Evolutionary conservation across 306 rosid genomes (phyloP), one percentile per base, ranked within the genome.

Genomic region (Clitoria ternatea): DNA sequence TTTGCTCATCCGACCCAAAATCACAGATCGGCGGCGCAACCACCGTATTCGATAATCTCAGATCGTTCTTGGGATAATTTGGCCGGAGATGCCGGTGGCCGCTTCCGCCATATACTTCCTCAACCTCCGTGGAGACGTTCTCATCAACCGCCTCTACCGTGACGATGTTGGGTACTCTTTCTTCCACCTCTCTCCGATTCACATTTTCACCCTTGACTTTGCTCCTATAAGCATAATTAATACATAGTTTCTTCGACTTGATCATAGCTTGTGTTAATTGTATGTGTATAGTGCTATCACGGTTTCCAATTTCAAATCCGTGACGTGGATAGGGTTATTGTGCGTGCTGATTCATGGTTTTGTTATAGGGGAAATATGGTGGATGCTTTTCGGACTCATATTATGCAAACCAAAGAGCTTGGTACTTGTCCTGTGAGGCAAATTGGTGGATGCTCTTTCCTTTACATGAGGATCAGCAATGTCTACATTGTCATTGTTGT

Each of bases 401-500:
- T 91, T 81, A 91, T 91, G 92, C 97, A 91, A 69, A 89, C 96
- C 7, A 91, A 87, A 80, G 97, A 91, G 69, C 97, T 89, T 17
- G 97, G 97, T 29, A 89, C 92, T 10, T 91, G 97, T 71, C 97
- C 97, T 26, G 97, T 91, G 60, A 83, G 92, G 82, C 96, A 91
- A 81, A 89, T 91, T 74, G 92, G 97, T 64, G 91, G 92, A 35
- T 89, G 97, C 82, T 88, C 96, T 48, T 91, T 91, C 87, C 83
- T 85, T 79, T 91, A 91, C 84, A 91, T 91, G 97, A 85, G 91
- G 85, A 87, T 91, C 64, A 89, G 97, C 83, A 91, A 91, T 37
- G 97, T 91, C 72, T 91, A 91, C 85, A 87, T 91, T 35, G 97
- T 88, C 83, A 91, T 89, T 75, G 97, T 91, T 29, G 97, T 91